These are phyloP conservation scores for Lophiostoma macrostomum DNA, from an alignment of 495 filamentous ascomycete genomes.

Conservation along the genomic window DNA sequence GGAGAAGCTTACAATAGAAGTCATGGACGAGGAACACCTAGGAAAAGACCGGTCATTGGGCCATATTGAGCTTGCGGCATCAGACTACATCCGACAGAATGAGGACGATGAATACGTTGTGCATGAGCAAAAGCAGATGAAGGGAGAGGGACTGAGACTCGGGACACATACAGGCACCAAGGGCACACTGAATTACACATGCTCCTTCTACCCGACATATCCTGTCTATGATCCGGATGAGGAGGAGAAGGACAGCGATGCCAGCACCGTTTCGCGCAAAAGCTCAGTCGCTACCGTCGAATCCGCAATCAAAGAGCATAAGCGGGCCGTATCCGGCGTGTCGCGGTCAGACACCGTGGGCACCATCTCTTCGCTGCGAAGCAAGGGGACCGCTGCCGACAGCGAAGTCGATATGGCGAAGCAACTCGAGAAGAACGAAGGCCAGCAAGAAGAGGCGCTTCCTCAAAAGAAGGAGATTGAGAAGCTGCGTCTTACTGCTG, in stretches of 20 bases:
- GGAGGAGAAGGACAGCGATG: constrained; percentile 56
- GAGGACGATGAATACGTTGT: constrained; percentile 79
- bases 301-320: constrained; percentile 14
- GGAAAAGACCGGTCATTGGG: constrained; percentile 86
- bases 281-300: constrained; percentile 27
- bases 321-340: constrained; percentile 8
- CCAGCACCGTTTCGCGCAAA: constrained; percentile 12
- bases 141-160: constrained; percentile 61
- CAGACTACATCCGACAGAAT: constrained; percentile 74
- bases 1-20: constrained; percentile 82
- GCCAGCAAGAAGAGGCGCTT: constrained; percentile 53
- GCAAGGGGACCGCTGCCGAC: constrained; percentile 11
- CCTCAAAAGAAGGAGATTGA: constrained; percentile 53
- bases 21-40: constrained; percentile 93
- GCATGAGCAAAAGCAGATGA: constrained; percentile 66
- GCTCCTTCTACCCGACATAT: constrained; percentile 84
- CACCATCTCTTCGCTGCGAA: constrained; percentile 28
- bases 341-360: constrained; percentile 23
- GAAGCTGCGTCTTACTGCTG: constrained; percentile 71
- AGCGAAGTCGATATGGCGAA: constrained; percentile 42
- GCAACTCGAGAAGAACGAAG: constrained; percentile 48
- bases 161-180: constrained; percentile 66
- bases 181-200: constrained; percentile 78
- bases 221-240: constrained; percentile 90
- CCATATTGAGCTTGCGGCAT: constrained; percentile 65